phyloP scores from a whole-genome alignment of 2,329 filamentous ascomycete species.

The Hypomyces rosellus region DNA sequence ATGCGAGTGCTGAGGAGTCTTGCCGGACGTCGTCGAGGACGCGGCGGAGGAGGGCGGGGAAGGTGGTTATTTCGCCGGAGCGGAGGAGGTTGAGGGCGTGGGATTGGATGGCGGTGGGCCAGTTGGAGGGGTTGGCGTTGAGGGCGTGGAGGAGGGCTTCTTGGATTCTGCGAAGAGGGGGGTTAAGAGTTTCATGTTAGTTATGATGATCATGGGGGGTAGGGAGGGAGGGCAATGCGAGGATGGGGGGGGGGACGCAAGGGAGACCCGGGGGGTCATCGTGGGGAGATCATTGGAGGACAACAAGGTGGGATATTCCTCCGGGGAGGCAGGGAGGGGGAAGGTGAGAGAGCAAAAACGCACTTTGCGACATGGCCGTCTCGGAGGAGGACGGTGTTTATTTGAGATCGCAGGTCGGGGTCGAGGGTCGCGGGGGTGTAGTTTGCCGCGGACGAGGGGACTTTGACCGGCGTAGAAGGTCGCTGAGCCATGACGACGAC shows the following conservation, averaged over 20 bases:
- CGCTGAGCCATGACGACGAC: constrained; percentile 42
- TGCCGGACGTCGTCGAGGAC: constrained; percentile 57
- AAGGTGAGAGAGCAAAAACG: constrained; percentile 11
- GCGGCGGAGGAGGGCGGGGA: constrained; percentile 53
- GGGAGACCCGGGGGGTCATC: too few species aligned
- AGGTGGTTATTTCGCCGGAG: constrained; percentile 52
- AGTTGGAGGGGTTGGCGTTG: constrained; percentile 53
- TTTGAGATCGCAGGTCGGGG: constrained; percentile 54
- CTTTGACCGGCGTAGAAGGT: constrained; percentile 53
- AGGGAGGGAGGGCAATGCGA: too few species aligned
- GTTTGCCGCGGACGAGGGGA: constrained; percentile 51
- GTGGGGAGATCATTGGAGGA: neutral
- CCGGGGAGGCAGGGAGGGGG: too few species aligned
- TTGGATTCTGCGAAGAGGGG: constrained; percentile 47
- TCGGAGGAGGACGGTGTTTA: constrained; percentile 52
- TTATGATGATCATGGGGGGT: too few species aligned
- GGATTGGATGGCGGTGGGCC: constrained; percentile 53
- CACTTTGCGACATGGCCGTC: constrained; percentile 57
- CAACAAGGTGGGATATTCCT: neutral
- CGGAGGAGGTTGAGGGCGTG: constrained; percentile 57
- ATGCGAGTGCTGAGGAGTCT: constrained; percentile 30
- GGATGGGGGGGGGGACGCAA: neutral
- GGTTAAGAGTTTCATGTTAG: too few species aligned
- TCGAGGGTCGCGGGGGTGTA: constrained; percentile 57
- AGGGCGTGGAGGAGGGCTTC: constrained; percentile 57